Percentiles rank a stretch among this genome's conserved stretches.
Evolutionary conservation across 2,329 filamentous ascomycete species (phyloP).

Genomic region (Penicillium sp.): DNA sequence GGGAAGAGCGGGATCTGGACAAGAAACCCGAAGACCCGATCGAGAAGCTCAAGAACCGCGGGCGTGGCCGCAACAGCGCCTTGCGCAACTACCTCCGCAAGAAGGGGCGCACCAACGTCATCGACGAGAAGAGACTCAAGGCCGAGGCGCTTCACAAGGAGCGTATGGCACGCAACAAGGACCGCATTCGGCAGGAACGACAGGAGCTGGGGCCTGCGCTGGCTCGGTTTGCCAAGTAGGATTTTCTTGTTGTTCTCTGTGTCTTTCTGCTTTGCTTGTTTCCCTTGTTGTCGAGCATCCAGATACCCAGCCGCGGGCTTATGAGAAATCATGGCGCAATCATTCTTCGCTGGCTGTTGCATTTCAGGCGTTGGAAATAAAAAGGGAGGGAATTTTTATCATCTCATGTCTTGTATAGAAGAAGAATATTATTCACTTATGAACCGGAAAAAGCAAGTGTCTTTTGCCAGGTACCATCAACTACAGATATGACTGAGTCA

Average conservation of each 20-base stretch:
- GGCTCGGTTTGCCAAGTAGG: constrained; percentile 78
- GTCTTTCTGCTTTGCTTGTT: constrained; percentile 12
- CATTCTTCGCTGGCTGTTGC: constrained; percentile 21
- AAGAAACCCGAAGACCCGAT: constrained; percentile 62
- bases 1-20: constrained; percentile 78
- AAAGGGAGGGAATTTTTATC: constrained; percentile 11
- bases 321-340: constrained; percentile 21
- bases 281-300: constrained; percentile 21
- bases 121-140: constrained; percentile 90
- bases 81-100: constrained; percentile 87
- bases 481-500: not conserved
- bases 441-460: constrained; percentile 21
- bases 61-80: constrained; percentile 85
- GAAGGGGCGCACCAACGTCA: constrained; percentile 88
- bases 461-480: constrained; percentile 8
- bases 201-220: constrained; percentile 83
- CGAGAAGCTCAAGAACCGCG: constrained; percentile 69
- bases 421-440: not conserved
- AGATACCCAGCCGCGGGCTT: constrained; percentile 29
- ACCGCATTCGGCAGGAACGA: constrained; percentile 65
- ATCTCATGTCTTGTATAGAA: constrained; percentile 20
- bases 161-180: constrained; percentile 67
- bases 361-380: constrained; percentile 28
- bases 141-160: constrained; percentile 78
- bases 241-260: constrained; percentile 15